Evolutionary conservation across 352 stramenopile genomes (phyloP), one percentile per base, ranked within the genome.

Genomic region (Phytophthora fragariaefolia): DNA sequence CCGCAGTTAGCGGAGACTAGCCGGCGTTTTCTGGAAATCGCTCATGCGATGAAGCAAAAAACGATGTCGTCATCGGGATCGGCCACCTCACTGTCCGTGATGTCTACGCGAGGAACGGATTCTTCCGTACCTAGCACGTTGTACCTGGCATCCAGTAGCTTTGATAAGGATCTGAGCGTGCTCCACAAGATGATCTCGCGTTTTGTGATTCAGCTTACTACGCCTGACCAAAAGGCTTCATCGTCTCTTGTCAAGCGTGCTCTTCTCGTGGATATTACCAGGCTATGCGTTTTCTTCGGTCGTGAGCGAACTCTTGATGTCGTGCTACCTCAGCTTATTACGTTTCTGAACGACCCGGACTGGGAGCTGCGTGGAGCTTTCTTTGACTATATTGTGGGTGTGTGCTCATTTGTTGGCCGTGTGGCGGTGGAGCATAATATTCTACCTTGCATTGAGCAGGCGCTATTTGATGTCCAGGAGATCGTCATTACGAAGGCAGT

Each of bases 211-310:
- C 91, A 98, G 60, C 90, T 98, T 15, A 96, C 93, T 72, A 95
- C 71, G 26, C 96, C 79, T 0, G 88, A 97, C 62, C 87, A 96
- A 55, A 95, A 95, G 54, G 82, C 83, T 12, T 94, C 95, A 46
- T 98, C 96, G 20, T 95, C 94, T 26, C 80, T 98, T 34, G 90
- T 97, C 13, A 99, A 99, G 69, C 93, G 91, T 24, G 92, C 95
- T 18, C 70, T 99, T n/a, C 79, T 99, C 22, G 69, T 85, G 15
- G 92, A 98, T 69, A 96, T 99, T 46, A 96, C 92, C n/a, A 83
- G 93, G 9, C 79, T 99, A 8, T 99, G 97, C 51, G 90, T 97
- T 18, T 99, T 99, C 71, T 99, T 99, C 74, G 96, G 96, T 0
- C 86, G 90, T 34, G 97, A 99, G 56, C 85, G 91, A 27, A 98